A percentile compares a stretch with the other conserved stretches of the same genome.
phyloP scores from a whole-genome alignment of 108 stramenopile species.

The Mediolabrus comicus region DNA sequence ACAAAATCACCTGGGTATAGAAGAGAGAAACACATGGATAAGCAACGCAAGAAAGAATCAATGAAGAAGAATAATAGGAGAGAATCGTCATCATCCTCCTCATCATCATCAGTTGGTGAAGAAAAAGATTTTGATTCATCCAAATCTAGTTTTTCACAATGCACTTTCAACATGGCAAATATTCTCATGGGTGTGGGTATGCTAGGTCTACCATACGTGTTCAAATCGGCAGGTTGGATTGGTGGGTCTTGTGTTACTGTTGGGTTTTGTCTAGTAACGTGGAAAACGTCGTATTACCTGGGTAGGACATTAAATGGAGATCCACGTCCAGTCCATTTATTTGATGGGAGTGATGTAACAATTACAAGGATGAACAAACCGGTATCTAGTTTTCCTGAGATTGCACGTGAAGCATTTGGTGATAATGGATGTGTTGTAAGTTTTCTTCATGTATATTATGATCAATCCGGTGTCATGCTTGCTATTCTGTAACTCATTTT shows the following conservation, averaged over 20 bases:
- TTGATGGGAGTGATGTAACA: constrained; percentile 23
- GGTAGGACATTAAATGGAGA: constrained; percentile 80
- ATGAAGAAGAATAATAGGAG: neutral
- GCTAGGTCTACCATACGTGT: constrained; percentile 70
- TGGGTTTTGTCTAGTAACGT: constrained; percentile 52
- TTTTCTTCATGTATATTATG: neutral
- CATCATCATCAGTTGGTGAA: neutral
- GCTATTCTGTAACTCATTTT: neutral
- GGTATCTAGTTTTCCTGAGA: constrained; percentile 67
- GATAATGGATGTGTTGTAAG: constrained; percentile 45
- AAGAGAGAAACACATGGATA: constrained; percentile 31
- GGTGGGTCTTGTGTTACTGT: constrained; percentile 59
- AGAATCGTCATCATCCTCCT: neutral
- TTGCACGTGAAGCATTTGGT: constrained; percentile 78
- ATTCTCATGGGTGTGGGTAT: constrained; percentile 85
- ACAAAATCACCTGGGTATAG: constrained; percentile 33
- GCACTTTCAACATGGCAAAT: constrained; percentile 76
- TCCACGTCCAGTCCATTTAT: constrained; percentile 56
- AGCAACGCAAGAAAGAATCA: constrained; percentile 20
- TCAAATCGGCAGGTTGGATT: constrained; percentile 60
- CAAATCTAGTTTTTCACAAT: constrained; percentile 61
- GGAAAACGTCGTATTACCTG: constrained; percentile 77
- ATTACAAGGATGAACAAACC: constrained; percentile 61
- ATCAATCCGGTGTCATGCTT: no score
- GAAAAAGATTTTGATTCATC: constrained; percentile 16